These are phyloP conservation scores for Mycena sp. DNA, from an alignment of 1,284 basidiomycete species.

Conservation along the genomic window DNA sequence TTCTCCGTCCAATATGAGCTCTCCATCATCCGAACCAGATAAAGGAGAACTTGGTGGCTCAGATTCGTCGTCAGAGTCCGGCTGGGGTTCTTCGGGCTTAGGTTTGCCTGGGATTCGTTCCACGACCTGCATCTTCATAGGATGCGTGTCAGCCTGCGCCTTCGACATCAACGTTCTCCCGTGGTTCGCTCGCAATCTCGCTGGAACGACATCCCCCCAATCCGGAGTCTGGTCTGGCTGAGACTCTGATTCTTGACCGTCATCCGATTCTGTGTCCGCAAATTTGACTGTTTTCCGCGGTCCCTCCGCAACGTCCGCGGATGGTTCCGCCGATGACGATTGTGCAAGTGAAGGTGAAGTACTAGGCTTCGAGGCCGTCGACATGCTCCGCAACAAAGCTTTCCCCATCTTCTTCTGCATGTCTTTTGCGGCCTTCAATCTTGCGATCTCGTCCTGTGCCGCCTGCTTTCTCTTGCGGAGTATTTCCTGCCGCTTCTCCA, in stretches of 20 bases:
- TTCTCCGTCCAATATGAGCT: slow-evolving; percentile 51
- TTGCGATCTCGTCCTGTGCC: slow-evolving; percentile 60
- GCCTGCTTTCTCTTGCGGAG: slow-evolving; percentile 61
- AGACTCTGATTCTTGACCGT: neutral
- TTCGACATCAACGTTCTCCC: slow-evolving; percentile 52
- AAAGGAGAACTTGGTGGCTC: slow-evolving; percentile 41
- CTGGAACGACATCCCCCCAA: slow-evolving; percentile 67
- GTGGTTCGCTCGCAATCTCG: slow-evolving; percentile 52
- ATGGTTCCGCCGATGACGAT: neutral
- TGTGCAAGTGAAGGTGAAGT: slow-evolving; percentile 30
- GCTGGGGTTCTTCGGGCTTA: slow-evolving; percentile 40
- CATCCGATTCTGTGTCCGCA: slow-evolving; percentile 47
- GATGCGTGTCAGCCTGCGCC: slow-evolving; percentile 49
- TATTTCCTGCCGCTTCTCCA: slow-evolving; percentile 51
- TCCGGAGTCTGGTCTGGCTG: too few species aligned
- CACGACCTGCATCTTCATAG: slow-evolving; percentile 75
- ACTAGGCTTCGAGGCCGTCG: slow-evolving; percentile 50
- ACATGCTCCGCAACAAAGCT: slow-evolving; percentile 62
- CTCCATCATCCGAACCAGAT: slow-evolving; percentile 37
- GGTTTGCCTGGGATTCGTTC: slow-evolving; percentile 59
- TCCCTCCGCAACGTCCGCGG: neutral
- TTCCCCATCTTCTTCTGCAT: slow-evolving; percentile 82
- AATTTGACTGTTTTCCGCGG: slow-evolving; percentile 70
- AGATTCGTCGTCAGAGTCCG: slow-evolving; percentile 63
- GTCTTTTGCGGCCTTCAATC: slow-evolving; percentile 61